Percentiles rank a stretch among this genome's conserved stretches.
phyloP scores from a whole-genome alignment of 441 rosid genomes.

The Metrosideros polymorpha region DNA sequence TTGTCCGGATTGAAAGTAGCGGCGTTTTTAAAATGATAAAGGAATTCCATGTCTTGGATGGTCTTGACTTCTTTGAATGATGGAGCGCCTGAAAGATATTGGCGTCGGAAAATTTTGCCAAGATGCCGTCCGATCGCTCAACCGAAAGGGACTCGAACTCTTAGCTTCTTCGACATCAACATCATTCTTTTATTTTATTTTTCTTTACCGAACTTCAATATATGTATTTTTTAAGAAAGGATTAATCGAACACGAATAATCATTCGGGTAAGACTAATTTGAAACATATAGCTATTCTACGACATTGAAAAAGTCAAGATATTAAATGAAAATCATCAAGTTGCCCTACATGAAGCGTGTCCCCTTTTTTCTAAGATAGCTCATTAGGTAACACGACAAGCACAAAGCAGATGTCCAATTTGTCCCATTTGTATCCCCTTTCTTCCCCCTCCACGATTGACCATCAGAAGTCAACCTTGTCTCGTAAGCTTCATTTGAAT shows the following conservation, averaged over 20 bases:
- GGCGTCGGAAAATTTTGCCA: too few relatives aligned
- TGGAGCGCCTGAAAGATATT: not conserved
- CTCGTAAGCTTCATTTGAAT: not conserved
- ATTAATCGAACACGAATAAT: rapidly evolving
- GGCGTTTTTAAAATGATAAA: not conserved
- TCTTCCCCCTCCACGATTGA: not conserved
- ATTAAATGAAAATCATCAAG: not conserved
- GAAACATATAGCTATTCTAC: not conserved
- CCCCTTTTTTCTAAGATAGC: not conserved
- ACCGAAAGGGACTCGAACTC: too few relatives aligned
- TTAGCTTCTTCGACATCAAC: too few relatives aligned
- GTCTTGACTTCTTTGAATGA: not conserved
- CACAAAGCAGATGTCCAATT: not conserved
- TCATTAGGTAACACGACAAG: not conserved
- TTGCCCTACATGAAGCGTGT: not conserved
- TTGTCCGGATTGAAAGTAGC: not conserved
- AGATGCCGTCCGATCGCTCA: too few relatives aligned
- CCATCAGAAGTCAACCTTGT: not conserved
- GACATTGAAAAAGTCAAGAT: not conserved
- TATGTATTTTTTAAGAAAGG: too few relatives aligned
- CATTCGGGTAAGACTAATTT: rapidly evolving
- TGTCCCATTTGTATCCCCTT: not conserved
- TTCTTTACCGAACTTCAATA: too few relatives aligned
- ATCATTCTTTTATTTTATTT: too few relatives aligned
- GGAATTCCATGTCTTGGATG: not conserved